phyloP scores from a whole-genome alignment of 306 rosid species.

The Fragaria nilgerrensis region DNA sequence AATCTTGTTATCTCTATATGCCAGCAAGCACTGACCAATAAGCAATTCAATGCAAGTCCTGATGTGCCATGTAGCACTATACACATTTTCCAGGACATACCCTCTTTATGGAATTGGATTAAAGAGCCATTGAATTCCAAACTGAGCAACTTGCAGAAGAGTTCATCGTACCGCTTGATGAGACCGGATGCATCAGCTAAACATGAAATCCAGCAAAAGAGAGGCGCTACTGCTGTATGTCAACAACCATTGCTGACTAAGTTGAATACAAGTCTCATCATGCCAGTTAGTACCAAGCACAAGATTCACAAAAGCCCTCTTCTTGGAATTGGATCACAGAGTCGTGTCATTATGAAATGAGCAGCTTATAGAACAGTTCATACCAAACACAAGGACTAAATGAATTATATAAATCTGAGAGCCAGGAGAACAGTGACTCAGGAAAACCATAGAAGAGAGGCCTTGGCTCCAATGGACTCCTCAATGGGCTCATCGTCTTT shows the following conservation, averaged over 20 bases:
- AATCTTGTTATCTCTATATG: not conserved
- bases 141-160: slow-evolving; percentile 55
- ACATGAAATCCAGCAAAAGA: not conserved
- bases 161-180: not conserved
- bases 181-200: not conserved
- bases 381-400: slow-evolving; percentile 11
- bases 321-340: no score
- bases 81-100: slow-evolving; percentile 29
- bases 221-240: not conserved
- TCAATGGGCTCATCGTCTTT: not conserved
- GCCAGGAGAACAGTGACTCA: slow-evolving; percentile 45
- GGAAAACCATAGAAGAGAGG: not conserved
- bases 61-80: slow-evolving; percentile 3
- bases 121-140: slow-evolving; percentile 60
- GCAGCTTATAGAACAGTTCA: slow-evolving; percentile 4
- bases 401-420: slow-evolving; percentile 35
- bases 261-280: not conserved
- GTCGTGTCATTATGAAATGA: not conserved
- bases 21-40: slow-evolving; percentile 22
- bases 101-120: slow-evolving; percentile 35
- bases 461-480: not conserved
- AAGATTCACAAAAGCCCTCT: not conserved
- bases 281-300: not conserved
- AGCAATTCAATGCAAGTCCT: slow-evolving; percentile 26
- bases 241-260: not conserved